These are phyloP conservation scores for Colletotrichum nymphaeae DNA, from an alignment of 2,329 filamentous ascomycete genomes.

Conservation along the genomic window DNA sequence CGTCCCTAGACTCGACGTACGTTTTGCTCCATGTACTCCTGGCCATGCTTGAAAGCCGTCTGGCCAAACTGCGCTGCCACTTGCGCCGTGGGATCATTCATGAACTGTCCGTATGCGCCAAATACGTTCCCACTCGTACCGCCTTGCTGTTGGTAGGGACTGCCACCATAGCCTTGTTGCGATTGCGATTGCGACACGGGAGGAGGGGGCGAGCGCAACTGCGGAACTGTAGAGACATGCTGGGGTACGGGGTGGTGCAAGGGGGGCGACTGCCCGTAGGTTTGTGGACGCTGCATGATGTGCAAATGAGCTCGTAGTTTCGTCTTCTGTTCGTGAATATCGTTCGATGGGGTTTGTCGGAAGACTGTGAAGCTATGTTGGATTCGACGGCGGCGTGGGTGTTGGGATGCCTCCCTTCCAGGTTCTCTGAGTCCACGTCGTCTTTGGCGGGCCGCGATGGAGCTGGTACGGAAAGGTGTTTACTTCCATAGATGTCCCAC, in stretches of 20 bases:
- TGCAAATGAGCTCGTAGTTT: conserved; percentile 24
- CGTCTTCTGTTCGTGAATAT: neutral
- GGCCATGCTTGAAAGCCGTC: conserved; percentile 89
- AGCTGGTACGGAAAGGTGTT: conserved; percentile 44
- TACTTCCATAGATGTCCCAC: conserved; percentile 37
- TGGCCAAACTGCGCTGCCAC: conserved; percentile 95
- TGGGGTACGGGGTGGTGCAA: conserved; percentile 97
- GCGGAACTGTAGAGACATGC: conserved; percentile 97
- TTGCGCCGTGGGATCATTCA: conserved; percentile 94
- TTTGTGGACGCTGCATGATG: conserved; percentile 85
- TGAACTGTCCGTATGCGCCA: conserved; percentile 88
- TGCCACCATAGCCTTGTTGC: conserved; percentile 69
- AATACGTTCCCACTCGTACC: conserved; percentile 65
- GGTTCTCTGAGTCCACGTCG: conserved; percentile 23
- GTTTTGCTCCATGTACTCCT: conserved; percentile 96
- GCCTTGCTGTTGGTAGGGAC: conserved; percentile 78
- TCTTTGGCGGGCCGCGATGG: conserved; percentile 22
- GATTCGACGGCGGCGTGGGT: neutral
- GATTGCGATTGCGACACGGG: conserved; percentile 78
- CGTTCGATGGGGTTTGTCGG: neutral
- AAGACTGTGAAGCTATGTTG: neutral
- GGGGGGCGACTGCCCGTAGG: conserved; percentile 89
- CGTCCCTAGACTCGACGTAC: conserved; percentile 61
- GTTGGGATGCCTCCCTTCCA: conserved; percentile 25
- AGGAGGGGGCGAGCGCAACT: conserved; percentile 92